phyloP scores from a whole-genome alignment of 169 alveolate species.

The Cystoisospora suis region DNA sequence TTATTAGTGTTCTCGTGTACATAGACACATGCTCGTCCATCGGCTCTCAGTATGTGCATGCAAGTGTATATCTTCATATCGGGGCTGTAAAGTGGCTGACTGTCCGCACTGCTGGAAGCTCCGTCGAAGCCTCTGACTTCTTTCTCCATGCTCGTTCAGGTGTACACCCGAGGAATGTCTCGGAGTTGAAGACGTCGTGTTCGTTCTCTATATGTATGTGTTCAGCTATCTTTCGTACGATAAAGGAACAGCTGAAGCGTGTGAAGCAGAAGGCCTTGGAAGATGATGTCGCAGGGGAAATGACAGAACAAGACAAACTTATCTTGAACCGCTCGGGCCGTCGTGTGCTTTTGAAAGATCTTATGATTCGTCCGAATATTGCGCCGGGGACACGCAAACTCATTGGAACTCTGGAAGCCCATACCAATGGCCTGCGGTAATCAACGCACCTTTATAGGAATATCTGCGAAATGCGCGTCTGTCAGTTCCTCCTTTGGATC shows the following conservation, averaged over 20 bases:
- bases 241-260: slow-evolving; percentile 93
- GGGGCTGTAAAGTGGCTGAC: too few relatives aligned
- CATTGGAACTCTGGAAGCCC: slow-evolving; percentile 95
- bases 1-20: too few relatives aligned
- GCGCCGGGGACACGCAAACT: slow-evolving; percentile 68
- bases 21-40: too few relatives aligned
- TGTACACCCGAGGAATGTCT: too few relatives aligned
- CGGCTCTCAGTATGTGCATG: too few relatives aligned
- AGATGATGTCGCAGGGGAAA: slow-evolving; percentile 86
- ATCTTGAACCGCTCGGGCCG: slow-evolving; percentile 79
- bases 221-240: slow-evolving; percentile 80
- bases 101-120: too few relatives aligned
- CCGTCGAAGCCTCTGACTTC: too few relatives aligned
- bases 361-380: slow-evolving; percentile 82
- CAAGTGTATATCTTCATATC: too few relatives aligned
- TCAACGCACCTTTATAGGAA: too few relatives aligned
- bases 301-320: slow-evolving; percentile 91
- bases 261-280: slow-evolving; percentile 92
- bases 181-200: neutral
- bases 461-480: too few relatives aligned
- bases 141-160: too few relatives aligned
- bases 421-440: slow-evolving; percentile 93
- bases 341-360: slow-evolving; percentile 78
- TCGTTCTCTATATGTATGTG: neutral
- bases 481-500: too few relatives aligned